Percentiles rank a stretch among this genome's conserved stretches.
Evolutionary conservation across 140 eudicot species (phyloP).

Genomic region (Cichorium intybus): DNA sequence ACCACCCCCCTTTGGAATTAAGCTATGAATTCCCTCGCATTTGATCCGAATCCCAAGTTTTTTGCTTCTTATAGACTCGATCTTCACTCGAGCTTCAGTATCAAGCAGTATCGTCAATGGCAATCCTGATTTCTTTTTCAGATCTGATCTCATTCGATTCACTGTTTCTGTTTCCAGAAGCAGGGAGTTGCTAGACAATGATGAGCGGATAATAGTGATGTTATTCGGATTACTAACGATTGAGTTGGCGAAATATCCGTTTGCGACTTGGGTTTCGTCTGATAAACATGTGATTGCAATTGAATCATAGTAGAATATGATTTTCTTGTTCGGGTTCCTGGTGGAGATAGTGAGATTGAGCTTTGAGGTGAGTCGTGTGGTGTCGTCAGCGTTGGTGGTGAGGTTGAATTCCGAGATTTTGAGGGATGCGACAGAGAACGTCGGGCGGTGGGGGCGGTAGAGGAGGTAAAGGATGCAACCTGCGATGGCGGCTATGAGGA

Average conservation of each 20-base stretch:
- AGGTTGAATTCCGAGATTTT: slow-evolving; percentile 55
- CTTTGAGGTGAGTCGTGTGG: slow-evolving; percentile 52
- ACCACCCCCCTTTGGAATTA: slow-evolving; percentile 38
- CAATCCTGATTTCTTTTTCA: slow-evolving; percentile 52
- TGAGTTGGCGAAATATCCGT: slow-evolving; percentile 22
- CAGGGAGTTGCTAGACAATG: slow-evolving; percentile 20
- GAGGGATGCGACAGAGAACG: slow-evolving; percentile 63
- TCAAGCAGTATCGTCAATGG: slow-evolving; percentile 52
- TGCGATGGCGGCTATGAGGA: slow-evolving; percentile 57
- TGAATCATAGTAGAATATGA: slow-evolving; percentile 43
- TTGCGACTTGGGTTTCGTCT: slow-evolving; percentile 37
- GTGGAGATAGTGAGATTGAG: slow-evolving; percentile 65
- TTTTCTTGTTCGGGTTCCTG: slow-evolving; percentile 63
- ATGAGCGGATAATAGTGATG: slow-evolving; percentile 38
- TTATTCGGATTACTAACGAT: slow-evolving; percentile 33
- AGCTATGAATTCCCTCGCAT: slow-evolving; percentile 63
- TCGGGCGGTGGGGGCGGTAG: slow-evolving; percentile 70
- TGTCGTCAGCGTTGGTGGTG: slow-evolving; percentile 58
- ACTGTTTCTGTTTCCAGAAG: slow-evolving; percentile 49
- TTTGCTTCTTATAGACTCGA: slow-evolving; percentile 43
- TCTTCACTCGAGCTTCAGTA: slow-evolving; percentile 46
- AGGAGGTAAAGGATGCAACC: slow-evolving; percentile 62
- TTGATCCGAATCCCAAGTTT: slow-evolving; percentile 61
- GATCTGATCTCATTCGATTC: slow-evolving; percentile 44
- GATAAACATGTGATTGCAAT: slow-evolving; percentile 34